A percentile compares a stretch with the other conserved stretches of the same genome.
Conservation (phyloP, 2,329 filamentous ascomycete genomes). For the Pseudogymnoascus sp. region DNA sequence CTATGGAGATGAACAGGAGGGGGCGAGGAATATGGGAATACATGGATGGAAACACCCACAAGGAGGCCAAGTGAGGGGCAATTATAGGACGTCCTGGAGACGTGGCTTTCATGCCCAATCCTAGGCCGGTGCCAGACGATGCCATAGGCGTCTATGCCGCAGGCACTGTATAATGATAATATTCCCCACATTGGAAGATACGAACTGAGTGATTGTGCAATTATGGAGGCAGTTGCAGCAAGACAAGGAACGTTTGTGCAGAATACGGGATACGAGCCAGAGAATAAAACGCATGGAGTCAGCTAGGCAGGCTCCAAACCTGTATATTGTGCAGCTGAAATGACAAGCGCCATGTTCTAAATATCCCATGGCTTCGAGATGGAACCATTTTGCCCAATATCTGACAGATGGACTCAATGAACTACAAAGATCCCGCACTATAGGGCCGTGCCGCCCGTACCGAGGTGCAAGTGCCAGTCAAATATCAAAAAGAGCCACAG, state of each 20-base stretch:
- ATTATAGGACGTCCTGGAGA: conserved; percentile 4
- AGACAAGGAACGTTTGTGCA: neutral
- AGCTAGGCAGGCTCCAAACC: neutral
- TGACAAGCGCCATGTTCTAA: neutral
- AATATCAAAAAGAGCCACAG: neutral
- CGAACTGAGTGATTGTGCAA: neutral
- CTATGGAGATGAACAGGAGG: neutral
- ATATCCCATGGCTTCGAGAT: neutral
- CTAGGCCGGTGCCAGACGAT: neutral
- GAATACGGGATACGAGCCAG: neutral
- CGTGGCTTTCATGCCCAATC: neutral
- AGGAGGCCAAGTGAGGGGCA: neutral
- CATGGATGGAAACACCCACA: neutral
- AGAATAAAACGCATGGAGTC: neutral
- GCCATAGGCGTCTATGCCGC: neutral
- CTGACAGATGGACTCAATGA: neutral
- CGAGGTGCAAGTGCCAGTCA: neutral
- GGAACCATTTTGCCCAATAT: neutral
- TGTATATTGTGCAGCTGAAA: neutral
- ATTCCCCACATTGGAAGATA: neutral
- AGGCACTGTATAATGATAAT: conserved; percentile 6
- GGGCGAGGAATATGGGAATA: neutral
- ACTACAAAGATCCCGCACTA: neutral
- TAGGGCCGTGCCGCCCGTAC: neutral
- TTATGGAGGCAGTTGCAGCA: neutral